A percentile compares a stretch with the other conserved stretches of the same genome.
phyloP scores from a whole-genome alignment of 306 rosid genomes.

The Arachis stenosperma region DNA sequence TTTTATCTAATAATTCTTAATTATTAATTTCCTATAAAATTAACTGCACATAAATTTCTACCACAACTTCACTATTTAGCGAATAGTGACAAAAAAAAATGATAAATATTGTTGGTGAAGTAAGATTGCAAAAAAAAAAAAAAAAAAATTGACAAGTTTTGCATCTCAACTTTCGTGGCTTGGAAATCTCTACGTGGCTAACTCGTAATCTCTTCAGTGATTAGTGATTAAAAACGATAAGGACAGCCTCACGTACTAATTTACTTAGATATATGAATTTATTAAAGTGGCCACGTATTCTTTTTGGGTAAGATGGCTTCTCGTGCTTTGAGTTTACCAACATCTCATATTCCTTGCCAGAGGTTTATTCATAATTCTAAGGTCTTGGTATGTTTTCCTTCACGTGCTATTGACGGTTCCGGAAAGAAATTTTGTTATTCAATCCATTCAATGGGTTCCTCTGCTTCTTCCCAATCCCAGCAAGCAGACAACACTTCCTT shows the following conservation, averaged over 20 bases:
- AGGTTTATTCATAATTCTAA: conserved; percentile 41
- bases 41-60: too few species aligned
- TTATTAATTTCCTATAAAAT: too few species aligned
- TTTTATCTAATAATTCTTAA: too few species aligned
- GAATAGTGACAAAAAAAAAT: too few species aligned
- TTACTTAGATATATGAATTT: not conserved
- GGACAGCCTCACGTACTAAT: not conserved
- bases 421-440: conserved; percentile 48
- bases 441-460: conserved; percentile 73
- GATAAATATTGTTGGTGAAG: too few species aligned
- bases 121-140: too few species aligned
- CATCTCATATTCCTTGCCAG: conserved; percentile 42
- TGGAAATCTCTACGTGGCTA: conserved; percentile 12
- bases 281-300: not conserved
- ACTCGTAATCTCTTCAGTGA: not conserved
- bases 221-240: not conserved
- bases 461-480: conserved; percentile 74
- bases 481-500: conserved; percentile 53
- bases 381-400: conserved; percentile 34
- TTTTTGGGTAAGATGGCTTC: conserved; percentile 52
- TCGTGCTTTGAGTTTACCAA: conserved; percentile 49
- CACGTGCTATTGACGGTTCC: conserved; percentile 39
- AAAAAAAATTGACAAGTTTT: too few species aligned
- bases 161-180: not conserved
- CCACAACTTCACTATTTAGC: too few species aligned